Base-by-base conservation (phyloP, 1,139 yeast genomes). In the Saccharomyces hybrid region DNA sequence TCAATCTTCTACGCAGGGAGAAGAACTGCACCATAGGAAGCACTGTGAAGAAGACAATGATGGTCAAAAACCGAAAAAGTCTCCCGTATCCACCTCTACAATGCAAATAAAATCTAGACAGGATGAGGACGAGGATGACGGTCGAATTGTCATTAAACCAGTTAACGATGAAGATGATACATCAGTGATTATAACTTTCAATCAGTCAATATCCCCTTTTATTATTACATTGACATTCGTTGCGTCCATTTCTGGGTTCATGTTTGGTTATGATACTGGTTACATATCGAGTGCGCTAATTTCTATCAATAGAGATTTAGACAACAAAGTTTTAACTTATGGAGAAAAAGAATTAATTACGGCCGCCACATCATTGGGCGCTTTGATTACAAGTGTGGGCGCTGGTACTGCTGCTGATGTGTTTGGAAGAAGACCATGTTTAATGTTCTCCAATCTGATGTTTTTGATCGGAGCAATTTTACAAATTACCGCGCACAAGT, bases 191-290 rank as follows among this genome's bases (percentile, higher is more conserved):
- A 70, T 76, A 62, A 70, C 74, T 1, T 69, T 69, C 57, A 75
- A 75, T 61, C 76, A 78, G 20, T 77, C 73, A 56, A 86, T 89
- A 9, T 78, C 91, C 14, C 73, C 76, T 9, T 72, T 88, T 66
- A 87, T 90, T 54, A 74, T 90, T 30, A 72, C 82, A 41, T 73
- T 91, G 55, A 88, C 96, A 0, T 75, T 86, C 54, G 83, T 88
- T 14, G 85, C 97, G 0, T 89, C 97, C 8, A 84, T 91, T 58
- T 89, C 97, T 1, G 98, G 98, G 4, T 90, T 90, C 71, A 83
- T 91, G 89, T 91, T 90, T 72, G 98, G 98, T 60, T 91, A 91
- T 68, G 98, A 91, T 70, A 91, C 98, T 0, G 98, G 97, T 58
- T 91, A 91, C 71, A 89, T 91, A 49, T 90, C 97, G 1, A 84